Evolutionary conservation across 768 basidiomycete species (phyloP).

Genomic region (Psilocybe azurescens): DNA sequence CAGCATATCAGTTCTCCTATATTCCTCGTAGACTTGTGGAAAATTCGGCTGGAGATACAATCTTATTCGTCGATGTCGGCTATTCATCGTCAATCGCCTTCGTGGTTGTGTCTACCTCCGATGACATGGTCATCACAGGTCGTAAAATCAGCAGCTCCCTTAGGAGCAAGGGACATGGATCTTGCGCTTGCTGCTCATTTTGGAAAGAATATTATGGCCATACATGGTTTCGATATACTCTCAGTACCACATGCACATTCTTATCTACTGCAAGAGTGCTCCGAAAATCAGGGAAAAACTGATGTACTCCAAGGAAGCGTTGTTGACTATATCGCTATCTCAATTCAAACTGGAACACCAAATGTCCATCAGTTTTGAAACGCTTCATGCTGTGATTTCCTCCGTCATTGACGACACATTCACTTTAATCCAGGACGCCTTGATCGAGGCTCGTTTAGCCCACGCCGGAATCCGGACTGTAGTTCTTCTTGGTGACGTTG

Average conservation of each 20-base stretch:
- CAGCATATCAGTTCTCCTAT: not conserved
- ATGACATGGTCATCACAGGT: not conserved
- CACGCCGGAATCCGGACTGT: not conserved
- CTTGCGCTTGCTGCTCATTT: slow-evolving; percentile 3
- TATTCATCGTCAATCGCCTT: not conserved
- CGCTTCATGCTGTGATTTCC: not conserved
- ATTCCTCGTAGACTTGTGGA: not conserved
- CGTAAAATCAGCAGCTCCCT: not conserved
- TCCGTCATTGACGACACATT: not conserved
- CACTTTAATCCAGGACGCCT: not conserved
- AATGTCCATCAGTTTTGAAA: not conserved
- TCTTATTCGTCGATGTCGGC: slow-evolving; percentile 1
- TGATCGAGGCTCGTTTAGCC: not conserved
- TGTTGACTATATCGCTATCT: not conserved
- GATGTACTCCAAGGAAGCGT: slow-evolving; percentile 1
- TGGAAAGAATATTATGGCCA: not conserved
- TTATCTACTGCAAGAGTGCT: slow-evolving; percentile 3
- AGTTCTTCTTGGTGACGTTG: not conserved
- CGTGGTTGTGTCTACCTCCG: not conserved
- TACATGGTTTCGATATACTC: not conserved
- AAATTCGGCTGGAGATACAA: not conserved
- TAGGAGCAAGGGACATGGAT: slow-evolving; percentile 8
- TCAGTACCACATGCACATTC: not conserved
- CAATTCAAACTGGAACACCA: not conserved
- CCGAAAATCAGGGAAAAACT: not conserved